A percentile compares a stretch with the other conserved stretches of the same genome.
These are phyloP conservation scores for Diaporthe humulicola DNA, from an alignment of 2,329 filamentous ascomycete genomes.

Conservation along the genomic window DNA sequence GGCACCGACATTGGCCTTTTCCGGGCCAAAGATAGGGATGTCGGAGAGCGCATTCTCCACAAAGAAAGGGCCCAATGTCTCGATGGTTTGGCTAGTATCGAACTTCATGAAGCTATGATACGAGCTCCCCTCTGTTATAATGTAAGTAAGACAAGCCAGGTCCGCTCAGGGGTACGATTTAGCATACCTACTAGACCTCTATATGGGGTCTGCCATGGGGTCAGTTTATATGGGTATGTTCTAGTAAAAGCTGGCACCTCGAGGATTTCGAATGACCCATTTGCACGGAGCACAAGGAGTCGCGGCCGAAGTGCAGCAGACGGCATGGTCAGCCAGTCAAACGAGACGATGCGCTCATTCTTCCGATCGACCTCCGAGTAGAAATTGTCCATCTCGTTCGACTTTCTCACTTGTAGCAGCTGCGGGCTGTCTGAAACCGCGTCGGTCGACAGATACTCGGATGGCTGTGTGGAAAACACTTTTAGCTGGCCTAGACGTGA, in stretches of 20 bases:
- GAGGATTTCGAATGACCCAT: conserved; percentile 72
- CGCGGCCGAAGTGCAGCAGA: conserved; percentile 68
- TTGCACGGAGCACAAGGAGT: conserved; percentile 71
- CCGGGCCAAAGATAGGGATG: conserved; percentile 68
- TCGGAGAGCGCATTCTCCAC: conserved; percentile 67
- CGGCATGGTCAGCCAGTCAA: conserved; percentile 75
- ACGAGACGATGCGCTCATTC: conserved; percentile 74
- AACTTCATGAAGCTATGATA: conserved; percentile 72
- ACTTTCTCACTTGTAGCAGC: conserved; percentile 70
- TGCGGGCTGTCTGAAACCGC: conserved; percentile 64
- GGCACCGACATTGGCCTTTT: conserved; percentile 58
- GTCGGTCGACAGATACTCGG: conserved; percentile 62
- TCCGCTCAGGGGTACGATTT: neutral
- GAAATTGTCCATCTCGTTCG: conserved; percentile 72
- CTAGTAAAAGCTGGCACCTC: conserved; percentile 71
- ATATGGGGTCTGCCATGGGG: conserved; percentile 72
- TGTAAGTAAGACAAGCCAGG: conserved; percentile 44
- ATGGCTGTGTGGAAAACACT: conserved; percentile 67
- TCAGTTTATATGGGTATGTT: conserved; percentile 70
- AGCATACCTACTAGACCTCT: conserved; percentile 66
- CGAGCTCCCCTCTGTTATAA: conserved; percentile 57
- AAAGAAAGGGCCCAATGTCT: conserved; percentile 67
- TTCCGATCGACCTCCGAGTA: conserved; percentile 65
- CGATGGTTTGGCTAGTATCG: conserved; percentile 64
- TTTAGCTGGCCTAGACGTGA: conserved; percentile 75